Conservation (phyloP, 805 yeast species). For the Komagataella mondaviorum region DNA sequence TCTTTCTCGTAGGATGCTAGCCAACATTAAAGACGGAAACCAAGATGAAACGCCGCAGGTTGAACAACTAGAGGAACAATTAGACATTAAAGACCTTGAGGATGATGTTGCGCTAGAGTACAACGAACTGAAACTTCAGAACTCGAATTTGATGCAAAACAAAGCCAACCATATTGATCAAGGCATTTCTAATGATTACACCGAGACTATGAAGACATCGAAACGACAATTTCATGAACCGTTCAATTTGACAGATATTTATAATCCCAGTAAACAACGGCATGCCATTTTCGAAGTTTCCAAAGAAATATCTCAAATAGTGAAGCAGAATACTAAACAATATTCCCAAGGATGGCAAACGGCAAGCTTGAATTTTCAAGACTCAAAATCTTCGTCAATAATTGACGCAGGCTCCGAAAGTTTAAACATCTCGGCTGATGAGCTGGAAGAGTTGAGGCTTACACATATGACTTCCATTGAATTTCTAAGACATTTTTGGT, state of each 20-base stretch:
- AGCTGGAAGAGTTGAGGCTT: constrained; percentile 38
- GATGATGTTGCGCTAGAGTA: constrained; percentile 33
- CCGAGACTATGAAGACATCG: not conserved
- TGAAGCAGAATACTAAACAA: constrained; percentile 41
- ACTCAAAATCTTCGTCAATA: not conserved
- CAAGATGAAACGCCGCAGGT: not conserved
- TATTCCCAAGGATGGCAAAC: constrained; percentile 31
- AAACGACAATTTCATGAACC: not conserved
- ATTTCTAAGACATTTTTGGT: constrained; percentile 66
- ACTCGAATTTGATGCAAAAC: not conserved
- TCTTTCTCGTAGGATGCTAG: constrained; percentile 69
- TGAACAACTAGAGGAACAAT: constrained; percentile 22
- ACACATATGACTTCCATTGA: constrained; percentile 66
- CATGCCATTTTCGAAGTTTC: constrained; percentile 26
- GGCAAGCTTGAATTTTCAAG: constrained; percentile 4
- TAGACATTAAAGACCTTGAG: constrained; percentile 38
- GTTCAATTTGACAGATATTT: constrained; percentile 13
- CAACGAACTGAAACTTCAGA: constrained; percentile 27
- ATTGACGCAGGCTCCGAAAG: constrained; percentile 4
- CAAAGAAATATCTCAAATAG: constrained; percentile 29
- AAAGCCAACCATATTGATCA: not conserved
- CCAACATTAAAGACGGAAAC: constrained; percentile 24
- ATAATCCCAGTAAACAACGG: constrained; percentile 10
- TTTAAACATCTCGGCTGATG: constrained; percentile 13
- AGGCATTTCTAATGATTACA: not conserved